Percentiles rank a stretch among this genome's conserved stretches.
These are phyloP conservation scores for Termitomyces sp. DNA, from an alignment of 768 basidiomycete genomes.

Conservation along the genomic window DNA sequence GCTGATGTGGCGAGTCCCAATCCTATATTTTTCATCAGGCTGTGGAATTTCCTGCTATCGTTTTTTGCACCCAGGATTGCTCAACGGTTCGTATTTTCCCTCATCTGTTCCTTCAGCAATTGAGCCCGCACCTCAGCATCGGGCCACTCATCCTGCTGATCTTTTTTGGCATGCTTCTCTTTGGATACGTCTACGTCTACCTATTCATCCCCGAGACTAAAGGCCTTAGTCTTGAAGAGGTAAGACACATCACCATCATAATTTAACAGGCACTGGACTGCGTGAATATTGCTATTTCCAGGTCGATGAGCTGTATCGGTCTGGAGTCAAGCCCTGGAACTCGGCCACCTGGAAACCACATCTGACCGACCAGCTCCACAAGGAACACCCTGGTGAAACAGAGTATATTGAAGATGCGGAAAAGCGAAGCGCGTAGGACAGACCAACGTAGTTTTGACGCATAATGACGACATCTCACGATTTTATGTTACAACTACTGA, in stretches of 20 bases:
- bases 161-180: conserved; percentile 72
- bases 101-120: not conserved
- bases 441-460: not conserved
- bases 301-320: conserved; percentile 75
- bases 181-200: conserved; percentile 73
- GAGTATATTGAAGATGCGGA: conserved; percentile 18
- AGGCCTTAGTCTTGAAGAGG: conserved; percentile 74
- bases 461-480: conserved; percentile 8
- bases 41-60: conserved; percentile 75
- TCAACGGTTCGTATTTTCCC: conserved; percentile 21
- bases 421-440: conserved; percentile 13
- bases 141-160: conserved; percentile 75
- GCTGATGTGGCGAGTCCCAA: not conserved
- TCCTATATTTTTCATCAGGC: conserved; percentile 33
- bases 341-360: conserved; percentile 59
- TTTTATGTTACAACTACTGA: not conserved
- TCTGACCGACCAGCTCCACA: conserved; percentile 39
- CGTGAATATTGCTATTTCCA: conserved; percentile 20
- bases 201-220: conserved; percentile 81
- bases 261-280: not conserved
- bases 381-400: conserved; percentile 21
- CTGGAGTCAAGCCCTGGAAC: conserved; percentile 67
- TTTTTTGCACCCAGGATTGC: conserved; percentile 75
- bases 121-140: conserved; percentile 38
- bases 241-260: conserved; percentile 21